Conservation (phyloP, 805 yeast genomes). For the Candida dendrica region DNA sequence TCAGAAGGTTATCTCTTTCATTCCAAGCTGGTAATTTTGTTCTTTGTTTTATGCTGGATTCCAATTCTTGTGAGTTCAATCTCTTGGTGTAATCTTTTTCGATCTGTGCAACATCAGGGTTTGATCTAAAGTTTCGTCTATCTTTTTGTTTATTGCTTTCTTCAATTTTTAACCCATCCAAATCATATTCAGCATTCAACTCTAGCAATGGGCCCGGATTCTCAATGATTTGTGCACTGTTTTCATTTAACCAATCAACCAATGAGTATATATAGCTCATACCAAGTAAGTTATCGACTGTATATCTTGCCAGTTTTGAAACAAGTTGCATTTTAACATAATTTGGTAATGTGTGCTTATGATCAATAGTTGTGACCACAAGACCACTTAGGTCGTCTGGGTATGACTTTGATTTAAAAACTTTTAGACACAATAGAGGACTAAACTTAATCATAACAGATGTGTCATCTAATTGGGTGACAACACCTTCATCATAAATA, state of each 20-base stretch:
- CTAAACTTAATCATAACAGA: slow-evolving; percentile 11
- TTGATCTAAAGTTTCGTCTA: slow-evolving; percentile 13
- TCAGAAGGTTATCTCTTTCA: slow-evolving; percentile 47
- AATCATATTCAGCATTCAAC: background rate
- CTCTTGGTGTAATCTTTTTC: slow-evolving; percentile 28
- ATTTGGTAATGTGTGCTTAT: slow-evolving; percentile 48
- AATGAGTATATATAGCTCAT: slow-evolving; percentile 61
- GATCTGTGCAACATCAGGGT: slow-evolving; percentile 27
- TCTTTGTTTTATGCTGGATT: slow-evolving; percentile 39
- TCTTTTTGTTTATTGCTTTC: slow-evolving; percentile 1
- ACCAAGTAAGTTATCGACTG: slow-evolving; percentile 47
- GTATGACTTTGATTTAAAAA: slow-evolving; percentile 45
- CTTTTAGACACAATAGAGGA: slow-evolving; percentile 25
- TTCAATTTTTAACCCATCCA: slow-evolving; percentile 2
- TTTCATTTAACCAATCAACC: slow-evolving; percentile 73
- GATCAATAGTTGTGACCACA: slow-evolving; percentile 36
- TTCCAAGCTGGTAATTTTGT: slow-evolving; percentile 78
- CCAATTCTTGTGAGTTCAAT: slow-evolving; percentile 25
- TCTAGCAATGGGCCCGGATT: slow-evolving; percentile 68
- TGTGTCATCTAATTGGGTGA: slow-evolving; percentile 21
- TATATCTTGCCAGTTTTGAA: slow-evolving; percentile 35
- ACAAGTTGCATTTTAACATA: slow-evolving; percentile 59
- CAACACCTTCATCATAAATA: slow-evolving; percentile 37
- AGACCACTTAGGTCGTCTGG: slow-evolving; percentile 70
- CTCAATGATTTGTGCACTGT: slow-evolving; percentile 48